A percentile compares a stretch with the other conserved stretches of the same genome.
Conservation (phyloP, 2,329 filamentous ascomycete genomes). For the Fusarium sororula region DNA sequence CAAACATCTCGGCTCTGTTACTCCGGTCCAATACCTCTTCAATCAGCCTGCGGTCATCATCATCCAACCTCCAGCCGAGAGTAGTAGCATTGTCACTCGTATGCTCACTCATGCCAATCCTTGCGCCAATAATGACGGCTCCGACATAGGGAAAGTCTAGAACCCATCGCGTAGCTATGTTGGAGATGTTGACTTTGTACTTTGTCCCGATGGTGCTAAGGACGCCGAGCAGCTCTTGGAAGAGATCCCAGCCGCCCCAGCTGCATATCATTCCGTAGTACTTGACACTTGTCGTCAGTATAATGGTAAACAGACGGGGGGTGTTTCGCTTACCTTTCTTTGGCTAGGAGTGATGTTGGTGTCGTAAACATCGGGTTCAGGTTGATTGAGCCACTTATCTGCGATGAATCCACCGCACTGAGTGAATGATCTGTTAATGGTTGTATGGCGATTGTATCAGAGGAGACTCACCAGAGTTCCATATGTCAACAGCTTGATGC, state of each 20-base stretch:
- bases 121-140: not conserved
- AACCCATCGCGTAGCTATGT: not conserved
- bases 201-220: not conserved
- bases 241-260: not conserved
- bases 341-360: not conserved
- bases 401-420: not conserved
- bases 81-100: not conserved
- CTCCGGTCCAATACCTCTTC: not conserved
- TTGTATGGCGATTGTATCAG: fast-evolving
- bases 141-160: not conserved
- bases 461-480: not conserved
- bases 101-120: not conserved
- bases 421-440: fast-evolving
- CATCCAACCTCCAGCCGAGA: not conserved
- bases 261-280: not conserved
- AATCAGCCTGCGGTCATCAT: not conserved
- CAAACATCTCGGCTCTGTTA: not conserved
- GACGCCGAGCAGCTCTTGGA: not conserved
- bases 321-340: not conserved
- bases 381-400: not conserved
- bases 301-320: fast-evolving
- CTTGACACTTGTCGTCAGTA: not conserved
- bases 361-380: not conserved
- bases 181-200: not conserved
- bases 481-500: not conserved